Base-by-base conservation (phyloP, 805 yeast genomes). In the Spathaspora girioi region DNA sequence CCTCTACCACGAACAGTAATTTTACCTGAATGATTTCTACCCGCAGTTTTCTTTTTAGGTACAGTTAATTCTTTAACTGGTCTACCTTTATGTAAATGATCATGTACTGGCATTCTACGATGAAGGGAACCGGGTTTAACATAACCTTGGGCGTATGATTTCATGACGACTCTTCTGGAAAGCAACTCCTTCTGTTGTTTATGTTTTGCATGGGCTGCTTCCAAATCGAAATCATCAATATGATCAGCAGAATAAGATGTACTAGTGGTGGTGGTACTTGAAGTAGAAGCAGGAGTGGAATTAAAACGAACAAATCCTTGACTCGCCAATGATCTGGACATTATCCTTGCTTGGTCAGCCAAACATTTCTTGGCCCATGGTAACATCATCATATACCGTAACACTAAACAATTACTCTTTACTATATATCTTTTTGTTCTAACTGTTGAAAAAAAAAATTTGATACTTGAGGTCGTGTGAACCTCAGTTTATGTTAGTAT, bases 1-100 rank as follows among this genome's bases (percentile, higher is more conserved):
- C 98, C 99, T 68, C 96, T 83, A 68, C 94, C 97, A 66, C 99
- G 83, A 45, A 89, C 87, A 4, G 97, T 90, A 61, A 94, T 89
- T 59, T 81, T 80, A 58, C 99, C 99, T 3, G 87, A 76, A 69
- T 87, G 77, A 68, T 93, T 92, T 74, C 99, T 85, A 57, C 99
- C 99, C 49, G 96, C 87, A 46, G 84, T 82, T 52, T 82, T 80
- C 62, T 79, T 80, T 62, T 81, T 82, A 15, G 91, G 81, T 32
- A 78, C 79, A 0, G 99, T 93, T 63, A 94, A 77, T 44, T 84
- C 83, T 64, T 78, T 77, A 52, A 87, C 71, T 1, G 98, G 97
- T 50, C 85, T 77, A 9, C 97, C 97, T 64, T 85, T 87, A 80
- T 88, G 87, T 55, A 94, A 74, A 68, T 94, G 88, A 14, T 89